Conservation (phyloP, 331 rosid species). For the Rosa hybrid region DNA sequence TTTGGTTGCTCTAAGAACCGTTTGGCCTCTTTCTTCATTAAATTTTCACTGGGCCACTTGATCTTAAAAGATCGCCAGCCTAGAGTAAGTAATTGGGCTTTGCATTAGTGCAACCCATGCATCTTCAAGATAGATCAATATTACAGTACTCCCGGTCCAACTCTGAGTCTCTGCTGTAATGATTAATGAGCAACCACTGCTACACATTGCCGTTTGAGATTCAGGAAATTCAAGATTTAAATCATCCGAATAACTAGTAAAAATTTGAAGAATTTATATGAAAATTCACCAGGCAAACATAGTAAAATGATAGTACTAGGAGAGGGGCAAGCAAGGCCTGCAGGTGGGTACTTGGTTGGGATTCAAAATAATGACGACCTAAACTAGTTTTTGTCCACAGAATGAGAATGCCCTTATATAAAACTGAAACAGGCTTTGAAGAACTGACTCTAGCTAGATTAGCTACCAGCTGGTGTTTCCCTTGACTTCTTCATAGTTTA, state of each 20-base stretch:
- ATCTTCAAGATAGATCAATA: neutral
- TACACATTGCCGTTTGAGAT: neutral
- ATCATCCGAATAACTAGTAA: neutral
- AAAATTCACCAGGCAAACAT: neutral
- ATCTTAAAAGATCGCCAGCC: too few species aligned
- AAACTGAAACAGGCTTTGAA: neutral
- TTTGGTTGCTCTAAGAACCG: too few species aligned
- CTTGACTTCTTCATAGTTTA: conserved; percentile 45
- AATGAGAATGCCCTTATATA: neutral
- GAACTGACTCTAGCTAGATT: neutral
- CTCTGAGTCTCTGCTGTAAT: neutral
- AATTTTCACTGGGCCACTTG: too few species aligned
- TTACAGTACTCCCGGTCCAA: neutral
- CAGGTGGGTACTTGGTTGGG: neutral
- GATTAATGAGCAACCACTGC: neutral
- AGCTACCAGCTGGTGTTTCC: neutral
- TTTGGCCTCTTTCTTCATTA: too few species aligned
- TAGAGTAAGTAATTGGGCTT: neutral
- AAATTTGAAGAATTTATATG: neutral
- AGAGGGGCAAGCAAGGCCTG: neutral
- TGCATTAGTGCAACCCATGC: neutral
- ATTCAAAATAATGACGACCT: neutral
- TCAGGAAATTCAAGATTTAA: neutral
- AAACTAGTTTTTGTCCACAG: neutral
- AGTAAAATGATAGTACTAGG: neutral